Evolutionary conservation across 148 eudicot species (phyloP).

Genomic region (Beta vulgaris): DNA sequence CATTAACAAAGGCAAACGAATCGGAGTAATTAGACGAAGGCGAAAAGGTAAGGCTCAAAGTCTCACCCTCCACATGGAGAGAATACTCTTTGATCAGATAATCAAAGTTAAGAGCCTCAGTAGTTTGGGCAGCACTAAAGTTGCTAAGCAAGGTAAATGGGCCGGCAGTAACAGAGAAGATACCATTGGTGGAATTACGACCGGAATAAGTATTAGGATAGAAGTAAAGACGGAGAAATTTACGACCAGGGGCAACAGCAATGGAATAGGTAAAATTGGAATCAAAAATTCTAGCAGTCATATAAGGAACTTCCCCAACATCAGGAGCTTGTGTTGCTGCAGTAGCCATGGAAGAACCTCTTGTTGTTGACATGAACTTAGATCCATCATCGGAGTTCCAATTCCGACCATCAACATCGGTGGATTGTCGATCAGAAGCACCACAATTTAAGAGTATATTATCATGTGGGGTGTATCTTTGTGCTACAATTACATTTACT

Average conservation of each 20-base stretch:
- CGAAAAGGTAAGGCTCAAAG: constrained; percentile 59
- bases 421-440: constrained; percentile 34
- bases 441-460: constrained; percentile 69
- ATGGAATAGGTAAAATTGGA: constrained; percentile 67
- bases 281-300: constrained; percentile 68
- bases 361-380: constrained; percentile 40
- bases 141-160: constrained; percentile 64
- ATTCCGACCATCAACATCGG: constrained; percentile 58
- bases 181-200: constrained; percentile 47
- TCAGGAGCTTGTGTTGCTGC: constrained; percentile 60
- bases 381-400: constrained; percentile 71
- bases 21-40: constrained; percentile 50
- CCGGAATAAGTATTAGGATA: constrained; percentile 59
- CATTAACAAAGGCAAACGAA: constrained; percentile 81
- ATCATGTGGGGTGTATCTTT: constrained; percentile 62
- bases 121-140: constrained; percentile 74
- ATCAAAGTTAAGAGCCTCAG: constrained; percentile 65
- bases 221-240: constrained; percentile 74
- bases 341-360: constrained; percentile 37
- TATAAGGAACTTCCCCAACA: constrained; percentile 66
- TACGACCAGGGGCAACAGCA: constrained; percentile 72
- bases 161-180: constrained; percentile 62
- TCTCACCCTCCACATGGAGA: constrained; percentile 43
- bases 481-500: constrained; percentile 37
- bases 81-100: constrained; percentile 62